phyloP scores from a whole-genome alignment of 202 grass and related monocot genomes.

The Musa balbisiana region DNA sequence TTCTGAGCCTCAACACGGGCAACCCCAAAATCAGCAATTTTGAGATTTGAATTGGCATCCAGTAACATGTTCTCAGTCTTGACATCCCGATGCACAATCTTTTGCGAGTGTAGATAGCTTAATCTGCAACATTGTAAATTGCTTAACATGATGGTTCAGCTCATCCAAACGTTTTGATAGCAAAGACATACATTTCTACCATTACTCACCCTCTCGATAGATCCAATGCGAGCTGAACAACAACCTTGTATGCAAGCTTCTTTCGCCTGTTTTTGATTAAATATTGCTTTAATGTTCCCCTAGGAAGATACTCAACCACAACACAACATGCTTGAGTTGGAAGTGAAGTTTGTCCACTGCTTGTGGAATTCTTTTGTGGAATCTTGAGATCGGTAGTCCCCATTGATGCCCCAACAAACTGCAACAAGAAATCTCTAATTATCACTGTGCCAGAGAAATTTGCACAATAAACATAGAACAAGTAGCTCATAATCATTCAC shows the following conservation, averaged over 20 bases:
- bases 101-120: constrained; percentile 70
- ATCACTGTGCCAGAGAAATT: neutral
- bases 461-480: neutral
- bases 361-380: constrained; percentile 32
- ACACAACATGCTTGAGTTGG: constrained; percentile 51
- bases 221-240: constrained; percentile 60
- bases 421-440: neutral
- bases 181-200: neutral
- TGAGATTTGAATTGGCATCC: constrained; percentile 47
- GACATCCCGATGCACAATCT: constrained; percentile 84
- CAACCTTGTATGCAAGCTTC: constrained; percentile 54
- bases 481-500: neutral
- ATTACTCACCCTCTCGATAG: constrained; percentile 56
- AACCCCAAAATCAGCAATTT: constrained; percentile 94
- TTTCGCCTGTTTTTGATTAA: constrained; percentile 56
- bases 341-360: neutral
- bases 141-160: neutral
- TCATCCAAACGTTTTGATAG: neutral
- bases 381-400: constrained; percentile 67
- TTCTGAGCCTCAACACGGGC: constrained; percentile 69
- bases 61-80: constrained; percentile 94
- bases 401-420: constrained; percentile 92
- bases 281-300: constrained; percentile 66
- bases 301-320: constrained; percentile 61
- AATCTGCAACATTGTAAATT: constrained; percentile 24